These are phyloP conservation scores for Ganoderma meredithae DNA, from an alignment of 1,284 basidiomycete genomes.

Conservation along the genomic window DNA sequence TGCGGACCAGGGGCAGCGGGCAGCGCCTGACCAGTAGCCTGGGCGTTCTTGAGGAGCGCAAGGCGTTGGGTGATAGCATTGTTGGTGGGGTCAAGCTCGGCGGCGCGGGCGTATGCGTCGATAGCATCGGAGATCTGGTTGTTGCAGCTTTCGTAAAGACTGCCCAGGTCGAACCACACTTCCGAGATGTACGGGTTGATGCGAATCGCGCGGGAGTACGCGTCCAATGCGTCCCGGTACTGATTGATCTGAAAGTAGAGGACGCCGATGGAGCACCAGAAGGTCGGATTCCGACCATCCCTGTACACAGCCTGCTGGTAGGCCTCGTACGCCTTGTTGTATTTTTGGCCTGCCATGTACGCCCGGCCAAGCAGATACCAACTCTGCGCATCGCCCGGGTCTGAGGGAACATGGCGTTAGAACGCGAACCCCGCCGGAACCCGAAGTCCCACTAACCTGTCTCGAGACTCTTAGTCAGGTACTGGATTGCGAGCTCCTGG, in stretches of 20 bases:
- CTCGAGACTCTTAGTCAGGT: slow-evolving; percentile 94
- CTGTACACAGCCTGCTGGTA: slow-evolving; percentile 99
- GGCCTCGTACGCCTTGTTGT: slow-evolving; percentile 99
- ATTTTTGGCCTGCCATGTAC: slow-evolving; percentile 99
- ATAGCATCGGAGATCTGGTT: slow-evolving; percentile 99
- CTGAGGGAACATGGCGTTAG: slow-evolving; percentile 45
- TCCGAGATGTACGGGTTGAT: slow-evolving; percentile 99
- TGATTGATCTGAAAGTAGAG: slow-evolving; percentile 99
- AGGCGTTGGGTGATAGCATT: slow-evolving; percentile 81
- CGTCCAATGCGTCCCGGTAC: slow-evolving; percentile 97
- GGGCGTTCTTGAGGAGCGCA: slow-evolving; percentile 80
- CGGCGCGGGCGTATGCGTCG: slow-evolving; percentile 94
- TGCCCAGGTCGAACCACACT: slow-evolving; percentile 99
- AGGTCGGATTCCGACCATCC: slow-evolving; percentile 97
- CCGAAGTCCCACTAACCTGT: slow-evolving; percentile 65
- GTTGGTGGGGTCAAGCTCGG: slow-evolving; percentile 89
- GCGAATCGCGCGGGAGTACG: slow-evolving; percentile 97
- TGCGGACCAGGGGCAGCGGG: slow-evolving; percentile 89
- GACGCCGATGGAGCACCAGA: slow-evolving; percentile 99
- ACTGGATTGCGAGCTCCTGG: slow-evolving; percentile 93
- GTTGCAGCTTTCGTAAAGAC: slow-evolving; percentile 97
- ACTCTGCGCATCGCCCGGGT: slow-evolving; percentile 95
- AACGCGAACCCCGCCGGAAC: not conserved
- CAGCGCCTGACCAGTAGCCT: slow-evolving; percentile 79
- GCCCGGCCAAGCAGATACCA: slow-evolving; percentile 99